Evolutionary conservation across 2,329 filamentous ascomycete genomes (phyloP).

Genomic region (Cladosporium sp.): DNA sequence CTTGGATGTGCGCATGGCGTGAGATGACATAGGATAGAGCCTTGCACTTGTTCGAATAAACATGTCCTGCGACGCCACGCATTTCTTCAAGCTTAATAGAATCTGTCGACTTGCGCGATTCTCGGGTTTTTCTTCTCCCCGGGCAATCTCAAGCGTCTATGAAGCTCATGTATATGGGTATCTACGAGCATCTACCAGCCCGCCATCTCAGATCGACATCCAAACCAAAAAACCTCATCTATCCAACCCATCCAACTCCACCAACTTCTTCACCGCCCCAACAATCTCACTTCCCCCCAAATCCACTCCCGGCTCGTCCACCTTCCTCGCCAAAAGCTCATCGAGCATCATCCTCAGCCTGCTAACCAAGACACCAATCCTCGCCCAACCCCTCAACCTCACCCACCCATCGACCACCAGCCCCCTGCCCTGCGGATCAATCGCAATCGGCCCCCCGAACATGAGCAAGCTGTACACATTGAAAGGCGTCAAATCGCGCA

Average conservation of each 20-base stretch:
- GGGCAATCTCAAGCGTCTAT: too few relatives aligned
- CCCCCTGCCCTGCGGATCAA: conserved; percentile 84
- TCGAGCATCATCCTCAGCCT: conserved; percentile 83
- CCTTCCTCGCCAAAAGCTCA: conserved; percentile 71
- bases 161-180: not conserved
- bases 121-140: too few relatives aligned
- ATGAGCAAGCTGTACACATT: conserved; percentile 85
- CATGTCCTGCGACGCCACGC: too few relatives aligned
- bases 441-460: conserved; percentile 77
- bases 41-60: too few relatives aligned
- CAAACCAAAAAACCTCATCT: conserved; percentile 17
- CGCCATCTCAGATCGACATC: not conserved
- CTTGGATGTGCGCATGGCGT: too few relatives aligned
- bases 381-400: conserved; percentile 80
- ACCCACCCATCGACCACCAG: conserved; percentile 92
- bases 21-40: too few relatives aligned
- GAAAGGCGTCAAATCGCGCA: conserved; percentile 87
- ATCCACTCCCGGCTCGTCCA: conserved; percentile 63
- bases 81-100: too few relatives aligned
- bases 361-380: conserved; percentile 85
- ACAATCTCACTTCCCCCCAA: conserved; percentile 61
- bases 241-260: conserved; percentile 74
- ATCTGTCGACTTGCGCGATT: too few relatives aligned
- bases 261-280: conserved; percentile 69
- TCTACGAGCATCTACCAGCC: not conserved